phyloP scores from a whole-genome alignment of 352 stramenopile species.

The Globisporangium emineosum region DNA sequence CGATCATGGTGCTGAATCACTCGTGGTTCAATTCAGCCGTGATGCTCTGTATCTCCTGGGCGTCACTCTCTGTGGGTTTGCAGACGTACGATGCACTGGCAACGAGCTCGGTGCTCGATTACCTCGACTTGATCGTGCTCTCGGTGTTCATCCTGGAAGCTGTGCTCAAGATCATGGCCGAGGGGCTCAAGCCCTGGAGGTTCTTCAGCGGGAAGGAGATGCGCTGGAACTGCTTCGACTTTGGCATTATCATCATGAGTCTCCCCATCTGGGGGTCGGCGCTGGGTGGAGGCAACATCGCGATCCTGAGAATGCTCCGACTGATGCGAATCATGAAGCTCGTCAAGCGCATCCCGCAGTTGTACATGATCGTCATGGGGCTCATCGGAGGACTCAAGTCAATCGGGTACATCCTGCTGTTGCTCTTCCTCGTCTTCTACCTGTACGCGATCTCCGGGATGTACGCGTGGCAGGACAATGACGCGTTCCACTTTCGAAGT shows the following conservation, averaged over 20 bases:
- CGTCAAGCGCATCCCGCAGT: constrained; percentile 84
- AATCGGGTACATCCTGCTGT: constrained; percentile 88
- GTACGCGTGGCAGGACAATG: constrained; percentile 86
- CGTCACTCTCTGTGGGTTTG: constrained; percentile 73
- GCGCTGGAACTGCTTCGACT: constrained; percentile 85
- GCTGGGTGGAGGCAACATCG: constrained; percentile 67
- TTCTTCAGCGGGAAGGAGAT: constrained; percentile 78
- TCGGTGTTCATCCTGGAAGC: constrained; percentile 77
- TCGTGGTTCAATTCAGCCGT: constrained; percentile 65
- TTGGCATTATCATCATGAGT: constrained; percentile 82
- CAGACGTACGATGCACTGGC: constrained; percentile 68
- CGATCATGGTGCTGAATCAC: constrained; percentile 42
- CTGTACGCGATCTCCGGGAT: constrained; percentile 90
- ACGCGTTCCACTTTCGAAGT: constrained; percentile 82
- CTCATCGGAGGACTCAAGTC: constrained; percentile 85
- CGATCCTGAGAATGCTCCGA: constrained; percentile 81
- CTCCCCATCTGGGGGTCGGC: constrained; percentile 63
- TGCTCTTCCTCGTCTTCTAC: constrained; percentile 88
- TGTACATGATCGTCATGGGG: constrained; percentile 91
- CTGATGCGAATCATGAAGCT: constrained; percentile 90
- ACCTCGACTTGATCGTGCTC: constrained; percentile 65
- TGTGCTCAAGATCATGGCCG: constrained; percentile 72
- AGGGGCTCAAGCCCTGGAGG: constrained; percentile 63
- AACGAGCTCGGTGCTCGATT: constrained; percentile 41
- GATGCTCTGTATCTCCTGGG: constrained; percentile 78